phyloP scores from a whole-genome alignment of 768 basidiomycete species.

The Xanthoconium stramineum region DNA sequence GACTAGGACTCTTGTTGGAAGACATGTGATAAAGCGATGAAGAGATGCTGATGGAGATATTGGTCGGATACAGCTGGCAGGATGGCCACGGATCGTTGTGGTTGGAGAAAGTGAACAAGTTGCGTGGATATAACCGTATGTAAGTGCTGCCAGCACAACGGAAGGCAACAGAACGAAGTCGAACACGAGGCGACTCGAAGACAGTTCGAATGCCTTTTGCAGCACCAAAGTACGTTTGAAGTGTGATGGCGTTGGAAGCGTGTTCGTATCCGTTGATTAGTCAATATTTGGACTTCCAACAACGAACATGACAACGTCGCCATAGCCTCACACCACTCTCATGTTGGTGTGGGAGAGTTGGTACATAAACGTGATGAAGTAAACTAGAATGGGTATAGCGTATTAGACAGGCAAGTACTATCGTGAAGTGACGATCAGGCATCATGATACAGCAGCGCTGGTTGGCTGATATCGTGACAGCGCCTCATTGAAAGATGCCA shows the following conservation, averaged over 20 bases:
- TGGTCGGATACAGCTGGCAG: background rate
- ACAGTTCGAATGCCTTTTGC: background rate
- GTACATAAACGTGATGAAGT: constrained; percentile 8
- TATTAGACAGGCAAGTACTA: constrained; percentile 3
- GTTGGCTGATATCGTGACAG: constrained; percentile 26
- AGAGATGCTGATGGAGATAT: background rate
- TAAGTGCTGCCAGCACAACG: background rate
- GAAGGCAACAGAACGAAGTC: constrained; percentile 17
- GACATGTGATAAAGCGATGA: constrained; percentile 25
- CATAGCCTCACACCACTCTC: background rate
- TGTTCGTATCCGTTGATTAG: background rate
- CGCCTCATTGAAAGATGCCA: constrained; percentile 23
- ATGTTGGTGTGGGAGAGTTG: constrained; percentile 8
- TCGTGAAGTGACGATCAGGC: background rate
- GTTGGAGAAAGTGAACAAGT: background rate
- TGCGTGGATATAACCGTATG: constrained; percentile 4
- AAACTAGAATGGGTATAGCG: constrained; percentile 6
- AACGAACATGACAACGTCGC: background rate
- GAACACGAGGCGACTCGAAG: constrained; percentile 19
- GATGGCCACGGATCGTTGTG: constrained; percentile 1
- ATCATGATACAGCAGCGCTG: constrained; percentile 9
- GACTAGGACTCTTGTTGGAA: constrained; percentile 31
- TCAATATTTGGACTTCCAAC: too few species aligned
- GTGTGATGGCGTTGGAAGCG: background rate
- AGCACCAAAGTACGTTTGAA: constrained; percentile 1